These are phyloP conservation scores for Pythium aquatile DNA, from an alignment of 352 stramenopile genomes.

Conservation along the genomic window DNA sequence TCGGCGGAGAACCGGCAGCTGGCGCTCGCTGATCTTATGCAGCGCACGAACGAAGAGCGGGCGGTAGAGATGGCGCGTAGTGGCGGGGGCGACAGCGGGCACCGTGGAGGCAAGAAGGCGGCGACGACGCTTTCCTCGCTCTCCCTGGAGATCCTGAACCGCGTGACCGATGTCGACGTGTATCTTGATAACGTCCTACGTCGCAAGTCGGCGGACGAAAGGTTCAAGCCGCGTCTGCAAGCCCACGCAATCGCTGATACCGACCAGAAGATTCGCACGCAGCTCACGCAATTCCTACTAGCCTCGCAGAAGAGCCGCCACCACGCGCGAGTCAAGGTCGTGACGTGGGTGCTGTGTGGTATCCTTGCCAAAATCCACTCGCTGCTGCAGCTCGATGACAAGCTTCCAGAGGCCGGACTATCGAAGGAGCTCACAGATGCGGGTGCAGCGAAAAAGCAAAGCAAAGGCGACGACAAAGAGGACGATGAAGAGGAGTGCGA, in stretches of 20 bases:
- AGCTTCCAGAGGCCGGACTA: constrained; percentile 40
- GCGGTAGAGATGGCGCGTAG: constrained; percentile 4
- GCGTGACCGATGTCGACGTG: constrained; percentile 78
- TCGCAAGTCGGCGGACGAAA: constrained; percentile 42
- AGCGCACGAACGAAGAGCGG: constrained; percentile 32
- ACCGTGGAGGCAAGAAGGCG: constrained; percentile 8
- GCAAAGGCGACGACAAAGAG: constrained; percentile 16
- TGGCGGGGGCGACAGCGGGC: neutral
- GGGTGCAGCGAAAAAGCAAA: constrained; percentile 16
- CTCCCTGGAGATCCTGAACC: constrained; percentile 78
- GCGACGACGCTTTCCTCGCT: constrained; percentile 49
- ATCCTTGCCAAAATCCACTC: constrained; percentile 85
- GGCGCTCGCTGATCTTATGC: constrained; percentile 61
- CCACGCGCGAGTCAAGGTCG: constrained; percentile 78
- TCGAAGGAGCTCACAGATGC: constrained; percentile 6
- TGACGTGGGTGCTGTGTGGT: constrained; percentile 85
- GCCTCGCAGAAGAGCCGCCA: constrained; percentile 74
- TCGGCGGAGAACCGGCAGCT: constrained; percentile 75
- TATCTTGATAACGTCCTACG: constrained; percentile 82
- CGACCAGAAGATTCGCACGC: constrained; percentile 74
- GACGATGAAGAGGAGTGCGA: constrained; percentile 52
- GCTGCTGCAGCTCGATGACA: constrained; percentile 68
- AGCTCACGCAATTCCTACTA: constrained; percentile 72
- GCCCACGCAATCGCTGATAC: constrained; percentile 71
- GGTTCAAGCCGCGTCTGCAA: constrained; percentile 46